A percentile compares a stretch with the other conserved stretches of the same genome.
Evolutionary conservation across 495 filamentous ascomycete species (phyloP).

Genomic region (Parmelia sp.): DNA sequence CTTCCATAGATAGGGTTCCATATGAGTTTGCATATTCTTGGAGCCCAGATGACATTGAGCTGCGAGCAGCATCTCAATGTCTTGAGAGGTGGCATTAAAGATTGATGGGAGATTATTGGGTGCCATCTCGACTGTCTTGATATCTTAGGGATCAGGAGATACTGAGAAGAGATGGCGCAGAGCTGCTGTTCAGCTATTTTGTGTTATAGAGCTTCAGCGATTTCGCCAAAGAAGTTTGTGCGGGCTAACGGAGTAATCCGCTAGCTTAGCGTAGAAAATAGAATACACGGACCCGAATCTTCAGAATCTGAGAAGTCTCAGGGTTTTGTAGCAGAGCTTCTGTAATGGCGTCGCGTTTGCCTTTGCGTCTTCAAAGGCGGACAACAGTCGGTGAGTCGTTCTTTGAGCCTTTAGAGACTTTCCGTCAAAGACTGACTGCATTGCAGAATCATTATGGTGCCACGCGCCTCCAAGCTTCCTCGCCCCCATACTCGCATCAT

Average conservation of each 20-base stretch:
- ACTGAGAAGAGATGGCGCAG: slow-evolving; percentile 24
- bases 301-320: not conserved
- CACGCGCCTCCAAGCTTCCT: slow-evolving; percentile 23
- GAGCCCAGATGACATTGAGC: slow-evolving; percentile 95
- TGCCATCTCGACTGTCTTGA: slow-evolving; percentile 76
- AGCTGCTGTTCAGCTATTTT: not conserved
- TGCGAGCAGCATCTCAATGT: slow-evolving; percentile 98
- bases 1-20: slow-evolving; percentile 99
- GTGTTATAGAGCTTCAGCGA: not conserved
- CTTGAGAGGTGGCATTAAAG: slow-evolving; percentile 78
- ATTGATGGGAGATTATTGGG: slow-evolving; percentile 81
- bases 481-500: slow-evolving; percentile 18
- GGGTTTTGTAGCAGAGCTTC: not conserved
- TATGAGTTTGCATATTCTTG: slow-evolving; percentile 98
- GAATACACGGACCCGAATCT: not conserved
- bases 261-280: slow-evolving; percentile 8
- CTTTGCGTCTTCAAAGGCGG: slow-evolving; percentile 4
- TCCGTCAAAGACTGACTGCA: slow-evolving; percentile 9
- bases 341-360: slow-evolving; percentile 9
- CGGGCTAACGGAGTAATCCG: not conserved
- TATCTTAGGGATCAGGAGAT: slow-evolving; percentile 39
- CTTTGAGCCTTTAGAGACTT: not conserved
- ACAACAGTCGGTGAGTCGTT: slow-evolving; percentile 1
- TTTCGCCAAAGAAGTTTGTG: slow-evolving; percentile 18
- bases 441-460: slow-evolving; percentile 17